These are phyloP conservation scores for Garcileccinum viscosum DNA, from an alignment of 1,284 basidiomycete species.

Conservation along the genomic window DNA sequence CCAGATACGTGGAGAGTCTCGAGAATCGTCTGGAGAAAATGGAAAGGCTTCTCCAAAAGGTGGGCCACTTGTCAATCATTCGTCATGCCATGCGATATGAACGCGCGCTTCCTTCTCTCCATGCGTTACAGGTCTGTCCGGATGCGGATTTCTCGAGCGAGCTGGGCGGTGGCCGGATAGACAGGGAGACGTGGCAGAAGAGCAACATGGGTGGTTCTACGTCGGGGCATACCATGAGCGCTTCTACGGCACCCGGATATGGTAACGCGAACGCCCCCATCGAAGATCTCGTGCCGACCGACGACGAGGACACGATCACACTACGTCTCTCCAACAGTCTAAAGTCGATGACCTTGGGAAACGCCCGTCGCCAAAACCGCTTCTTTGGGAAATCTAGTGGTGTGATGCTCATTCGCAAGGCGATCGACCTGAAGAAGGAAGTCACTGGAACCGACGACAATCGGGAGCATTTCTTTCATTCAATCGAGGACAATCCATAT, in stretches of 20 bases:
- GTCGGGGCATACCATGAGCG: conserved; percentile 18
- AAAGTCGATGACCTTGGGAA: conserved; percentile 29
- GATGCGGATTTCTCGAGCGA: conserved; percentile 55
- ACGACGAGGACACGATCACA: conserved; percentile 41
- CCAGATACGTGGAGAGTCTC: conserved; percentile 73
- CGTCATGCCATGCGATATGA: background rate
- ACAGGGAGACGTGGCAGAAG: conserved; percentile 46
- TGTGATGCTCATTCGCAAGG: conserved; percentile 67
- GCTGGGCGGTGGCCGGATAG: conserved; percentile 43
- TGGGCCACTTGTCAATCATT: conserved; percentile 28
- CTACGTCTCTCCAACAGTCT: conserved; percentile 32
- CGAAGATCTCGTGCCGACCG: conserved; percentile 39
- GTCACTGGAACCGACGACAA: conserved; percentile 45
- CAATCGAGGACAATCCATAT: conserved; percentile 38
- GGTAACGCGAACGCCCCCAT: conserved; percentile 5
- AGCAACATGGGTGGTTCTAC: conserved; percentile 28
- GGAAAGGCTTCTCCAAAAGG: conserved; percentile 69
- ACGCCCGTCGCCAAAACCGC: conserved; percentile 44
- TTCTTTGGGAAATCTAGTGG: conserved; percentile 80
- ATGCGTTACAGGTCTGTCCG: conserved; percentile 51
- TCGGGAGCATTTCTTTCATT: background rate
- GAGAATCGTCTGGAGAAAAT: conserved; percentile 76
- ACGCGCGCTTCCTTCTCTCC: background rate
- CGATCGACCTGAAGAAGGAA: conserved; percentile 70
- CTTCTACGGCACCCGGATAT: conserved; percentile 7